Percentiles rank a stretch among this genome's conserved stretches.
Conservation (phyloP, 768 basidiomycete species). For the Lactarius deliciosus region DNA sequence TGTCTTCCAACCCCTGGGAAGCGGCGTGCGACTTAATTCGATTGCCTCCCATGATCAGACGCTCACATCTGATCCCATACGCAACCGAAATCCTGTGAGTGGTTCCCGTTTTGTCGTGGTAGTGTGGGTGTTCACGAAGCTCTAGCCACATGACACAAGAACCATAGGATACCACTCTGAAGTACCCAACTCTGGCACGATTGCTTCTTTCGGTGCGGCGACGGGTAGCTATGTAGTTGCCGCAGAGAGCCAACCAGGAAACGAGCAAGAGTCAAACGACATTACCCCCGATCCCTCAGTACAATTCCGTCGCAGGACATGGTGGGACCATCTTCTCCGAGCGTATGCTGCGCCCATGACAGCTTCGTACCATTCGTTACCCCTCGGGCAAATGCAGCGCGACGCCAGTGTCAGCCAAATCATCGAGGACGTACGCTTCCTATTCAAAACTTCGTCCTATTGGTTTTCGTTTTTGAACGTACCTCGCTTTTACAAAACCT, state of each 20-base stretch:
- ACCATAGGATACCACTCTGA: conserved; percentile 2
- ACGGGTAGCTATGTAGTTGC: background rate
- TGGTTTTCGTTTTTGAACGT: conserved; percentile 77
- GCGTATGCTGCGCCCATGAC: conserved; percentile 42
- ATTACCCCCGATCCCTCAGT: conserved; percentile 55
- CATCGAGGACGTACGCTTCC: conserved; percentile 56
- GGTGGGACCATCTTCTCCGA: conserved; percentile 73
- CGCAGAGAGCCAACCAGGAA: conserved; percentile 12
- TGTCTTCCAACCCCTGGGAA: background rate
- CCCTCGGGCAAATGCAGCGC: conserved; percentile 45
- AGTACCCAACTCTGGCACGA: background rate
- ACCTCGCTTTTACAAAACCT: conserved; percentile 61
- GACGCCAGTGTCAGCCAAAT: conserved; percentile 47
- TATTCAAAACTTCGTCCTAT: conserved; percentile 64
- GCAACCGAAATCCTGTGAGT: conserved; percentile 5
- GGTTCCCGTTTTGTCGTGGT: background rate
- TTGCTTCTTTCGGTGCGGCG: background rate
- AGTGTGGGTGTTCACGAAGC: background rate
- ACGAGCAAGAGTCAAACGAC: conserved; percentile 16
- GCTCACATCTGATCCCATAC: background rate
- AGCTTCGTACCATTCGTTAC: background rate
- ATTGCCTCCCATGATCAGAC: background rate
- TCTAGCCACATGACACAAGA: conserved; percentile 4
- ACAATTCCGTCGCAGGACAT: conserved; percentile 66
- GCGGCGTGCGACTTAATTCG: background rate